Percentiles rank a stretch among this genome's conserved stretches.
phyloP scores from a whole-genome alignment of 2,329 filamentous ascomycete species.

The Madurella fahalii region DNA sequence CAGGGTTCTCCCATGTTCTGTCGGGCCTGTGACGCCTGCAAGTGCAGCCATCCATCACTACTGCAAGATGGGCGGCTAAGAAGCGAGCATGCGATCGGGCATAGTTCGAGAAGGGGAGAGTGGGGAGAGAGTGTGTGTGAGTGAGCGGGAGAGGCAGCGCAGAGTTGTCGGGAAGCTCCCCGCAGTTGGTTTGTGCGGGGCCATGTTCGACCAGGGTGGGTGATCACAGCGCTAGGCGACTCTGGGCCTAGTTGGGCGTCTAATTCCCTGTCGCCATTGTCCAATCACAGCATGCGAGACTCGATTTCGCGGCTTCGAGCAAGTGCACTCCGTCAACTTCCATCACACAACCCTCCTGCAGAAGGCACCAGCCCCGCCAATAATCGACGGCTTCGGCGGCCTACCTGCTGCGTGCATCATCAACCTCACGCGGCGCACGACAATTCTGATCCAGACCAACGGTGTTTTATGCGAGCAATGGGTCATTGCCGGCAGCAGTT shows the following conservation, averaged over 20 bases:
- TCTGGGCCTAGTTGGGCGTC: conserved; percentile 36
- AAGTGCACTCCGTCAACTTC: conserved; percentile 14
- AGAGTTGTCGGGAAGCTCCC: conserved; percentile 1
- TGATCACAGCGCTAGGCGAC: conserved; percentile 31
- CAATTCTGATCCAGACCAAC: neutral
- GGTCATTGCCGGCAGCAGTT: no score
- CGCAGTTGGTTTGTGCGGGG: neutral
- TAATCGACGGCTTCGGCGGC: conserved; percentile 13
- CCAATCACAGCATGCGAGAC: conserved; percentile 24
- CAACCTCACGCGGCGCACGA: neutral
- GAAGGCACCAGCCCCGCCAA: conserved; percentile 20
- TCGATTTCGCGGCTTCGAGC: conserved; percentile 11
- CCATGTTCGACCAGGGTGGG: neutral
- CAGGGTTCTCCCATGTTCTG: conserved; percentile 10
- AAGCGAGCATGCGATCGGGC: conserved; percentile 4
- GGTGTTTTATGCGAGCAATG: no score
- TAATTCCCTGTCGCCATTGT: conserved; percentile 35
- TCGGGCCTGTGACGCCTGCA: conserved; percentile 11
- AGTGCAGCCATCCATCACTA: conserved; percentile 20
- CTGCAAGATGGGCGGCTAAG: conserved; percentile 41
- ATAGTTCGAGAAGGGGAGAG: conserved; percentile 10
- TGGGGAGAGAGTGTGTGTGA: conserved; percentile 24
- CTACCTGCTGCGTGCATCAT: conserved; percentile 6
- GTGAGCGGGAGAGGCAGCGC: conserved; percentile 12
- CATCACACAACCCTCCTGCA: conserved; percentile 33